Evolutionary conservation across 2,329 filamentous ascomycete genomes (phyloP).

Genomic region (Fusarium incarnatum): DNA sequence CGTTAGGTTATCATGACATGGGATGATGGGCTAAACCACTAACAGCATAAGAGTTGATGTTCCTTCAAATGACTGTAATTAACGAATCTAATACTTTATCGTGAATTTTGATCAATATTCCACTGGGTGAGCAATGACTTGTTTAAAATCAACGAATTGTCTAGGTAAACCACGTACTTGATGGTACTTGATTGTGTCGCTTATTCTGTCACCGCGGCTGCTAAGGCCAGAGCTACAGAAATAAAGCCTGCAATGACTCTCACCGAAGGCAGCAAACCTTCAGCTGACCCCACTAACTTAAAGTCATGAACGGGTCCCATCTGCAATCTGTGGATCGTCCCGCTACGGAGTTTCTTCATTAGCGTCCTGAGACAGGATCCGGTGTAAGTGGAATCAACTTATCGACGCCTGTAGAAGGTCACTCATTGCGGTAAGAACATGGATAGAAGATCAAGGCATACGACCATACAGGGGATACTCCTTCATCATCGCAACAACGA

Average conservation of each 20-base stretch:
- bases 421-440: not conserved
- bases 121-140: not conserved
- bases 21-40: not conserved
- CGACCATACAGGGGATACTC: not conserved
- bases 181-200: not conserved
- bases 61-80: not conserved
- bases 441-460: not conserved
- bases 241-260: slow-evolving; percentile 16
- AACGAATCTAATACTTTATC: not conserved
- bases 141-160: not conserved
- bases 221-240: not conserved
- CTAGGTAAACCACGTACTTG: not conserved
- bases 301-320: not conserved
- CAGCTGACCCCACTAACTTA: slow-evolving; percentile 3
- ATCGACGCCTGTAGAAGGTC: not conserved
- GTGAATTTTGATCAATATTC: accelerated
- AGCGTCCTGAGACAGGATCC: slow-evolving; percentile 6
- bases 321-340: slow-evolving; percentile 28
- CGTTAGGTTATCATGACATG: slow-evolving; percentile 22
- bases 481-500: not conserved
- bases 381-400: slow-evolving; percentile 4
- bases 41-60: not conserved
- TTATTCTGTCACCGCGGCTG: slow-evolving; percentile 10
- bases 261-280: not conserved
- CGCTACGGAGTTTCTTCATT: slow-evolving; percentile 14